Evolutionary conservation across 306 rosid genomes (phyloP).

Genomic region (Delonix regia): DNA sequence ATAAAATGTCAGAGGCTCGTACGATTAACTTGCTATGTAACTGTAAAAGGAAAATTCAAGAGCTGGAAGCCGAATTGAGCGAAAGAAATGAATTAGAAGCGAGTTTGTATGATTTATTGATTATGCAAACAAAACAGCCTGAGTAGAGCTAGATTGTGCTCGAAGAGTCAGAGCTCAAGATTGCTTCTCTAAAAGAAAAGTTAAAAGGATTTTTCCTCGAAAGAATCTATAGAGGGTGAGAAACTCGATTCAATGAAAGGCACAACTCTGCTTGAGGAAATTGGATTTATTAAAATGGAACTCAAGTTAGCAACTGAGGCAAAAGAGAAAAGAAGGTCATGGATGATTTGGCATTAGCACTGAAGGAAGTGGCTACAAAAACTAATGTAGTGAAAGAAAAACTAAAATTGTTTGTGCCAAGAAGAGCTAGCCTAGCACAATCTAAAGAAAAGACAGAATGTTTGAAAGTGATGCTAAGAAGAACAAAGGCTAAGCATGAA

Average conservation of each 20-base stretch:
- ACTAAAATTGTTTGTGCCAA: conserved; percentile 19
- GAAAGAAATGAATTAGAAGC: conserved; percentile 45
- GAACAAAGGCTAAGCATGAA: conserved; percentile 33
- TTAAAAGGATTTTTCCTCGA: conserved; percentile 5
- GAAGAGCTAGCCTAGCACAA: conserved; percentile 48
- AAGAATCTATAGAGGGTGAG: not conserved
- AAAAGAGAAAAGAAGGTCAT: conserved; percentile 57
- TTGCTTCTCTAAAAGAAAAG: conserved; percentile 35
- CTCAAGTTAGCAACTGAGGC: conserved; percentile 46
- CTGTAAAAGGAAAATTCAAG: conserved; percentile 30
- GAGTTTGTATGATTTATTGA: conserved; percentile 42
- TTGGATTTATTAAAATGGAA: conserved; percentile 40
- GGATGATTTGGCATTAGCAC: conserved; percentile 60
- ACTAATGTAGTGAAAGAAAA: conserved; percentile 45
- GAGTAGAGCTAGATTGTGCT: conserved; percentile 47
- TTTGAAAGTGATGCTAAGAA: conserved; percentile 36
- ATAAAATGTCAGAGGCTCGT: conserved; percentile 38
- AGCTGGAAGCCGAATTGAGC: conserved; percentile 40
- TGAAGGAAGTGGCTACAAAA: conserved; percentile 65
- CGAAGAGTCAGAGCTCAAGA: conserved; percentile 49
- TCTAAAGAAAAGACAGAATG: conserved; percentile 43
- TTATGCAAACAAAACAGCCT: conserved; percentile 44
- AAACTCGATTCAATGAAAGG: not conserved
- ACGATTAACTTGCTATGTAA: conserved; percentile 20
- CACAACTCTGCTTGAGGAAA: conserved; percentile 27